A percentile compares a stretch with the other conserved stretches of the same genome.
Evolutionary conservation across 257 asterid species (phyloP).

Genomic region (Mitragyna speciosa): DNA sequence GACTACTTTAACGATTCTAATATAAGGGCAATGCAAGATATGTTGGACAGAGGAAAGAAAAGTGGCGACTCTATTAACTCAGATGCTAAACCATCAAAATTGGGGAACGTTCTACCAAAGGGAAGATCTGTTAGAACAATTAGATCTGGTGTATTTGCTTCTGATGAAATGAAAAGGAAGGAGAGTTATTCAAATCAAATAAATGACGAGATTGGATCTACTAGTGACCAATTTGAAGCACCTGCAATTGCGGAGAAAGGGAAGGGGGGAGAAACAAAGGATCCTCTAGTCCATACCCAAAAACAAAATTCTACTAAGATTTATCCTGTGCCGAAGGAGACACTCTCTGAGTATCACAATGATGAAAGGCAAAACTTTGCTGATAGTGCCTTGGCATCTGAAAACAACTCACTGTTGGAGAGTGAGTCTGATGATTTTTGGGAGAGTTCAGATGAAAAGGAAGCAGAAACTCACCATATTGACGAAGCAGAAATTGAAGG

Average conservation of each 20-base stretch:
- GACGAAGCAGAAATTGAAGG: constrained; percentile 56
- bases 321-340: constrained; percentile 40
- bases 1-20: constrained; percentile 16
- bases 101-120: constrained; percentile 40
- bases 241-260: constrained; percentile 22
- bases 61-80: constrained; percentile 30
- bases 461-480: constrained; percentile 20
- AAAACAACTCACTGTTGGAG: constrained; percentile 24
- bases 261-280: constrained; percentile 28
- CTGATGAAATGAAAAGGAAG: constrained; percentile 28
- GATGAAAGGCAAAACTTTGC: constrained; percentile 32
- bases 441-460: constrained; percentile 39
- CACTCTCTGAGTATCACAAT: constrained; percentile 33
- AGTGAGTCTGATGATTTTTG: constrained; percentile 27
- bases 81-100: constrained; percentile 35
- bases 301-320: constrained; percentile 24
- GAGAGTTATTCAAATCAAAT: constrained; percentile 24
- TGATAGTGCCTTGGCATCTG: constrained; percentile 27
- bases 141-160: constrained; percentile 34
- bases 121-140: constrained; percentile 83
- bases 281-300: constrained; percentile 18
- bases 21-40: constrained; percentile 31
- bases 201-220: constrained; percentile 29
- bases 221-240: constrained; percentile 25
- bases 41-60: constrained; percentile 33